Base-by-base conservation (phyloP, 768 basidiomycete species). In the Hygrophorus pudorinus region DNA sequence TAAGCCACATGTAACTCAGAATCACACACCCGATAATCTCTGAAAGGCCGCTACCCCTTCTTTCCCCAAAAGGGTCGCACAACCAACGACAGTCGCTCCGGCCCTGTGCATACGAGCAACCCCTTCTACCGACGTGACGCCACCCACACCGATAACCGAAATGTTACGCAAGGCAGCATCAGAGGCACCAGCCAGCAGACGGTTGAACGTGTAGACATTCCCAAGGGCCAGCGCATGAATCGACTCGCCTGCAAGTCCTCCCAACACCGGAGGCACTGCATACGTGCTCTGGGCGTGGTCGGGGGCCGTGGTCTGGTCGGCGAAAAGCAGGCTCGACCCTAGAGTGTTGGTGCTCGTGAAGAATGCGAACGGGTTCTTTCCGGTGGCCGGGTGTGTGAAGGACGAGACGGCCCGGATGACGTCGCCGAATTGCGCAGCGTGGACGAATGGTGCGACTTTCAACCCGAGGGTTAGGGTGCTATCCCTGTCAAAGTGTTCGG, bases 321-420 rank as follows among this genome's bases (percentile, higher is more conserved):
- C 52, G 52, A 84, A 84, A 29, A 81, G 61, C 40, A 90, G 60
- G 27, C 76, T 68, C 46, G 75, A 78, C 18, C 87, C 87, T 13
- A 91, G 69, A 2, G 86, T 89, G 56, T 90, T 89, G 18, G 82
- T 87, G 55, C 82, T 80, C 10, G 83, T 83, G 53, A 90, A 56
- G 62, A 86, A 91, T 9, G 84, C 71, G 49, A 89, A 68, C 5
- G 81, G 74, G 42, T 59, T 58, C 24, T 44, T 24, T 42, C 49
- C 18, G 42, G 38, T 32, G 16, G 36, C 38, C 9, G 49, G 38
- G 34, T 53, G 44, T 28, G 67, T 62, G 43, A 77, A 66, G n/a
- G 54, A 52, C 30, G 62, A 59, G 33, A 87, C 56, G 36, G 60
- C 61, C 9, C 65, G 57, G 16, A 85, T 49, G 51, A 81, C 66